Percentiles rank a stretch among this genome's conserved stretches.
These are phyloP conservation scores for Clarkia xantiana DNA, from an alignment of 345 rosid species.

Conservation along the genomic window DNA sequence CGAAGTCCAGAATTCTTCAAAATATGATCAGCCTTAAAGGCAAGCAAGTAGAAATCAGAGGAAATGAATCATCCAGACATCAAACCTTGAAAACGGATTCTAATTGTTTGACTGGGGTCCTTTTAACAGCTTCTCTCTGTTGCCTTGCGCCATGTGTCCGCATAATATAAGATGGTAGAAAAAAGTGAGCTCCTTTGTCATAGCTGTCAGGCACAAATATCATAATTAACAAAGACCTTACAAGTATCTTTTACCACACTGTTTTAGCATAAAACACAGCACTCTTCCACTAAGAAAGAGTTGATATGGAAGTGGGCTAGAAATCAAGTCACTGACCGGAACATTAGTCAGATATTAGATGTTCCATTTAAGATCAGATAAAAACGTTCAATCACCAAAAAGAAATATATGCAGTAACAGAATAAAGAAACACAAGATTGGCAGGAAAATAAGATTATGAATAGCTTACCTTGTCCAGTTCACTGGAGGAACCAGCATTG, in stretches of 20 bases:
- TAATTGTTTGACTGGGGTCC: constrained; percentile 48
- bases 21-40: neutral
- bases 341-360: too few relatives aligned
- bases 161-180: constrained; percentile 83
- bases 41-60: neutral
- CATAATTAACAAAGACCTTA: constrained; percentile 1
- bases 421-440: constrained; percentile 1
- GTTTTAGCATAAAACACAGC: too few relatives aligned
- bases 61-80: constrained; percentile 2
- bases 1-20: neutral
- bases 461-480: constrained; percentile 86
- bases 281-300: too few relatives aligned
- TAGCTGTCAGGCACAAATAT: constrained; percentile 39
- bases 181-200: constrained; percentile 74
- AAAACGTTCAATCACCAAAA: constrained; percentile 1
- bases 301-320: too few relatives aligned
- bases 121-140: constrained; percentile 49
- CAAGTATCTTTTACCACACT: neutral
- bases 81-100: constrained; percentile 72
- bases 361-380: too few relatives aligned
- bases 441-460: constrained; percentile 11
- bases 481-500: constrained; percentile 85
- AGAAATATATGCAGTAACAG: neutral
- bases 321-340: too few relatives aligned
- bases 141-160: constrained; percentile 86